Base-by-base conservation (phyloP, 1,284 basidiomycete species). In the Tylopilus sp. region DNA sequence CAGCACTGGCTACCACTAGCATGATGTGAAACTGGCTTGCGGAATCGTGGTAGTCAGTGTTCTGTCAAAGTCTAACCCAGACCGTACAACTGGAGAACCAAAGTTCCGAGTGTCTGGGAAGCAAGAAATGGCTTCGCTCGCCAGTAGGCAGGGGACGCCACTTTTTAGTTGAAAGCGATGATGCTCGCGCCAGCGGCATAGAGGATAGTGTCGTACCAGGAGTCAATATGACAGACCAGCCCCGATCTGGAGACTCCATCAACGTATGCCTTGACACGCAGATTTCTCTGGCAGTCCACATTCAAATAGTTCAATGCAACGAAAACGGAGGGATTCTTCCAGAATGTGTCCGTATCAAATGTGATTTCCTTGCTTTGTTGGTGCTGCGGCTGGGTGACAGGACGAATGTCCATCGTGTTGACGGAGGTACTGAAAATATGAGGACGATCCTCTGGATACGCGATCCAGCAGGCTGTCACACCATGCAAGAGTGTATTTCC, bases 381-480 rank as follows among this genome's bases (percentile, higher is more conserved):
- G 16, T 5, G 56, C 49, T 61, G 71, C 8, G 66, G 67, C 22
- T 51, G 6, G 8, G 56, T 44, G 19, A 47, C 26, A 4, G 53
- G 49, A 29, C 67, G 67, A 13, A 56, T 7, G 16, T 62, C 62
- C 60, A 41, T n/a, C 36, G 73, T 75, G 22, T 57, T 62, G 61
- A 72, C 15, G 6, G 69, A 63, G 1, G 57, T 67, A 33, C 61
- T 65, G 24, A 63, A 74, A n/a, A 72, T 72, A 44, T 70, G 63
- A 16, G 62, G 47, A 7, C 71, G 67, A 38, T 75, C 71, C n/a
- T 74, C 73, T 41, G 73, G 73, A 58, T 75, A 72, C 19, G 71
- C 73, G 22, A 72, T 60, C 71, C 71, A 72, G n/a, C 69, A 62
- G 6, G 67, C 69, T 26, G 19, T 36, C 1, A 44, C 71, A 1